Conservation (phyloP, 169 alveolate species). For the Plasmodium adleri region DNA sequence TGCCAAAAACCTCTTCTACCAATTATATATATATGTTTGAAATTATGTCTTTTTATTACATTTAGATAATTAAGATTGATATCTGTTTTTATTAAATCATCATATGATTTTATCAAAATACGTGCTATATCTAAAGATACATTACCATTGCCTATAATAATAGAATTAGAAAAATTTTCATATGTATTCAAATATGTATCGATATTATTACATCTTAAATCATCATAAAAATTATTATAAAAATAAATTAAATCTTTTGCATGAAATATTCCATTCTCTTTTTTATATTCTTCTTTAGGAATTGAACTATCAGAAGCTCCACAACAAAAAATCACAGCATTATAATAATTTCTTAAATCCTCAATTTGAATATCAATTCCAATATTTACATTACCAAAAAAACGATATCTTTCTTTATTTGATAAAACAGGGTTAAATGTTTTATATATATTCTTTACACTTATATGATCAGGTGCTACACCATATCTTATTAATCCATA, state of each 20-base stretch:
- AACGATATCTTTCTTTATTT: slow-evolving; percentile 76
- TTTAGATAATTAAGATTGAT: slow-evolving; percentile 34
- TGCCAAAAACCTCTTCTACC: slow-evolving; percentile 67
- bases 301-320: slow-evolving; percentile 86
- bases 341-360: slow-evolving; percentile 76
- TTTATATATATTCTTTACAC: slow-evolving; percentile 81
- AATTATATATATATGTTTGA: slow-evolving; percentile 55
- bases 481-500: slow-evolving; percentile 90
- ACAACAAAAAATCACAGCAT: slow-evolving; percentile 82
- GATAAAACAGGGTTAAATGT: slow-evolving; percentile 79
- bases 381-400: slow-evolving; percentile 87
- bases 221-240: slow-evolving; percentile 43
- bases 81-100: slow-evolving; percentile 52
- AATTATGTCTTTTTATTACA: slow-evolving; percentile 8
- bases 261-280: slow-evolving; percentile 25
- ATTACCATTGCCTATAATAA: slow-evolving; percentile 91
- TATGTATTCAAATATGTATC: slow-evolving; percentile 46
- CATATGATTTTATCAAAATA: slow-evolving; percentile 72
- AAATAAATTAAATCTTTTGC: slow-evolving; percentile 42
- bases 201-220: slow-evolving; percentile 31
- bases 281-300: slow-evolving; percentile 4
- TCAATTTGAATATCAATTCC: slow-evolving; percentile 79
- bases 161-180: slow-evolving; percentile 45
- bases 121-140: slow-evolving; percentile 90
- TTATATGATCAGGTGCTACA: slow-evolving; percentile 90